Evolutionary conservation across 345 rosid species (phyloP), one percentile per base, ranked within the genome.

Genomic region (Mercurialis annua): DNA sequence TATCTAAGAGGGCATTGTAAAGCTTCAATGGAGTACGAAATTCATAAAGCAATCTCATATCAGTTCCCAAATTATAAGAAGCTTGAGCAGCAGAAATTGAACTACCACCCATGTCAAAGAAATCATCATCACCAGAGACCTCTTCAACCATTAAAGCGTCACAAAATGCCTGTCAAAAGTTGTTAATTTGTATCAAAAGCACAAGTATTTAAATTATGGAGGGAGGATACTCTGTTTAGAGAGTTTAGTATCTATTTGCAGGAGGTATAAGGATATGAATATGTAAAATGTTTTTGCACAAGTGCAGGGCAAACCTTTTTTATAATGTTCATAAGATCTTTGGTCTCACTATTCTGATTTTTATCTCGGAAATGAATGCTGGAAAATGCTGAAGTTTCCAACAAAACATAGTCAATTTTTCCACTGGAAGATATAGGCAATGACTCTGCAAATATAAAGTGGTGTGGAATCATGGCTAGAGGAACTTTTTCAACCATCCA

Each of bases 81-180:
- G 76, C 88, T 74, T 89, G 92, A 6, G 99, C 95, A 40, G 99
- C 99, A 26, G 92, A 59, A 59, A 94, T 69, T 49, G 99, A 94
- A 78, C 88, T 85, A 69, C 99, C 99, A 71, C 97, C 99, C 73
- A 89, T 77, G 49, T 64, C 66, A 78, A 94, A 94, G 81, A 94
- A 94, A 83, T 94, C 85, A 63, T 83, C 95, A 76, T 84, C 82
- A 36, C 76, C 80, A 60, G 84, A 82, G 69, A 94, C 82, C 69
- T 82, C 91, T 76, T 83, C 77, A 57, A 87, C 79, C 87, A 83
- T 66, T 79, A 91, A 68, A 73, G 85, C 89, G 59, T 86, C 84
- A 81, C 83, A 80, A 82, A 89, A 79, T 50, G 91, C 96, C 99
- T 93, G 81, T 46, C 65, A 74, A 53, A 65, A 44, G 61, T 15